Base-by-base conservation (phyloP, 148 eudicot genomes). In the Amaranthus hypochondriacus region DNA sequence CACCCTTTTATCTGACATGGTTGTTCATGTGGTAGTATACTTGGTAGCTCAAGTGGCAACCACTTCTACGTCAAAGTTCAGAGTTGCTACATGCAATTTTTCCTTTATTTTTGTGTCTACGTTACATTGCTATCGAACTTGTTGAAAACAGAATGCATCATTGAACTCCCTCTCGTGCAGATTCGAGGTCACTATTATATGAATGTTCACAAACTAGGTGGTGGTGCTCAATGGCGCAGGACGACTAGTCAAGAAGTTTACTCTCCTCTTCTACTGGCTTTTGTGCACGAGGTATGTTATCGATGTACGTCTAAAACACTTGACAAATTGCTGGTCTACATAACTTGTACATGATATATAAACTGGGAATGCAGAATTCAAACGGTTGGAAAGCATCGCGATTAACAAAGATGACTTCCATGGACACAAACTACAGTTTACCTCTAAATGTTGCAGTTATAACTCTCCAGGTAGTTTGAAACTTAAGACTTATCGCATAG, bases 211-310 rank as follows among this genome's bases (percentile, higher is more conserved):
- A 71, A 84, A 61, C 72, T 78, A 66, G 96, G 98, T n/a, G 76
- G 80, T 61, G 98, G 98, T 68, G 84, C 96, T 46, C 82, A 71
- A 28, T 93, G 98, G 98, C 91, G 96, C 59, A 78, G 98, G 81
- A 93, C 92, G 71, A 75, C 83, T 72, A 90, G 96, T 66, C 96
- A 93, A 79, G 92, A 93, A 75, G 83, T 93, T 56, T 93, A 93
- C 81, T 89, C 98, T 43, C 98, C 93, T 4, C 77, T 89, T 66
- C 90, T 93, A 74, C 73, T 93, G 78, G 93, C 96, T 64, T 93
- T 90, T 70, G 56, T 90, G 42, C 93, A 86, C 39, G 93, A 93
- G 90, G 98, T 90, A 84, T 69, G 68, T 6, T 68, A 6, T 48
- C 8, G 10, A 21, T 14, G 15, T 7, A 4, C 18, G 18, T 18